A percentile compares a stretch with the other conserved stretches of the same genome.
Evolutionary conservation across 1,284 basidiomycete genomes (phyloP).

Genomic region (Gomphus bonarii): DNA sequence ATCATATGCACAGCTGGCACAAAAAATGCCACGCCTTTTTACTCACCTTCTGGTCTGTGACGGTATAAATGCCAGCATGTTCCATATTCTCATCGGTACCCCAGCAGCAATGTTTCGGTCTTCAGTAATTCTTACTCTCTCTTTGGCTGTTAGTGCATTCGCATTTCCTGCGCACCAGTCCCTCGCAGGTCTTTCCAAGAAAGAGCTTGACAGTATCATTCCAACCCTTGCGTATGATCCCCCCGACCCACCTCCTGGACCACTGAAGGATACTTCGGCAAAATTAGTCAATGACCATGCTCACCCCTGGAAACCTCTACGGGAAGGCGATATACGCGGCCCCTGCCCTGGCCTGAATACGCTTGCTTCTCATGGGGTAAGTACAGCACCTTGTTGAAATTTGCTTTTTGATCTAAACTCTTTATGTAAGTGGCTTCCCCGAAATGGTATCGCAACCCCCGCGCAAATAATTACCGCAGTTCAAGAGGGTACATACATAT

Average conservation of each 20-base stretch:
- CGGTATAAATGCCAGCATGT: too few relatives aligned
- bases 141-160: neutral
- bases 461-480: conserved; percentile 13
- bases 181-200: conserved; percentile 2
- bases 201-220: neutral
- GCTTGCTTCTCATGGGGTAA: conserved; percentile 22
- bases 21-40: too few relatives aligned
- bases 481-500: conserved; percentile 1
- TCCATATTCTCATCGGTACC: neutral
- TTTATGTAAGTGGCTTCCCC: conserved; percentile 13
- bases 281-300: conserved; percentile 2
- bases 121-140: neutral
- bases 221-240: neutral
- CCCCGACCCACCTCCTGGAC: neutral
- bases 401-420: neutral
- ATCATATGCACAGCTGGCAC: too few relatives aligned
- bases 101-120: neutral
- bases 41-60: too few relatives aligned
- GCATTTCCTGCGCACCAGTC: neutral
- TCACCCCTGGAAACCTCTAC: conserved; percentile 18
- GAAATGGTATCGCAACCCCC: conserved; percentile 21
- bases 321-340: conserved; percentile 19
- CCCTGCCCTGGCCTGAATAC: conserved; percentile 26
- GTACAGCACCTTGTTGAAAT: neutral
- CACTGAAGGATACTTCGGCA: neutral